A percentile compares a stretch with the other conserved stretches of the same genome.
These are phyloP conservation scores for Jamesozyma jinghongensis DNA, from an alignment of 805 yeast genomes.

Conservation along the genomic window DNA sequence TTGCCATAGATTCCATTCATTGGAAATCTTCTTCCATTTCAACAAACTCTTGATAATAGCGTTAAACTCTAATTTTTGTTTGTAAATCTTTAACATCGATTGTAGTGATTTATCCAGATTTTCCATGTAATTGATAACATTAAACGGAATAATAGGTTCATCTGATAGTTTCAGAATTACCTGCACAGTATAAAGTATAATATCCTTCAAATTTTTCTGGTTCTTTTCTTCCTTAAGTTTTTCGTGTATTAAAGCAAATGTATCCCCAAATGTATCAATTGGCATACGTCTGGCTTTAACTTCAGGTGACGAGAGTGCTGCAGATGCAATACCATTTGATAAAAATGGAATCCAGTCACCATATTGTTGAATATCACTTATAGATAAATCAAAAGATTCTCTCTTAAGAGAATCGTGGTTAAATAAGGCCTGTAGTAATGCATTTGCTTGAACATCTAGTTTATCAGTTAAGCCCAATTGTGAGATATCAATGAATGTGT, in stretches of 20 bases:
- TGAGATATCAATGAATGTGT: slow-evolving; percentile 63
- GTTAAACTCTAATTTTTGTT: slow-evolving; percentile 20
- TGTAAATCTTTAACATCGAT: slow-evolving; percentile 33
- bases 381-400: slow-evolving; percentile 9
- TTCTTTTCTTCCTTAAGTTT: slow-evolving; percentile 40
- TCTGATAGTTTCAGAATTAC: slow-evolving; percentile 52
- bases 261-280: slow-evolving; percentile 58
- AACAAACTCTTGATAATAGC: slow-evolving; percentile 28
- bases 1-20: slow-evolving; percentile 43
- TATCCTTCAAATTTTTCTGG: slow-evolving; percentile 38
- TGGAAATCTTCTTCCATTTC: slow-evolving; percentile 36
- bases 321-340: slow-evolving; percentile 39
- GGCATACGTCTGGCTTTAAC: slow-evolving; percentile 36
- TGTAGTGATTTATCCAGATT: slow-evolving; percentile 36
- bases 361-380: slow-evolving; percentile 28
- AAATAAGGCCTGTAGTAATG: slow-evolving; percentile 37
- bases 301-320: slow-evolving; percentile 12
- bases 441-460: slow-evolving; percentile 51
- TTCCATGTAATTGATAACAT: slow-evolving; percentile 39
- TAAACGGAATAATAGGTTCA: slow-evolving; percentile 65
- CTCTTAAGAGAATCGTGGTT: background rate
- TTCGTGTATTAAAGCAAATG: slow-evolving; percentile 43
- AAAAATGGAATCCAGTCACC: slow-evolving; percentile 64
- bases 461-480: slow-evolving; percentile 28
- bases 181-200: slow-evolving; percentile 46